phyloP scores from a whole-genome alignment of 106 monocot genomes.

The Acorus calamus region DNA sequence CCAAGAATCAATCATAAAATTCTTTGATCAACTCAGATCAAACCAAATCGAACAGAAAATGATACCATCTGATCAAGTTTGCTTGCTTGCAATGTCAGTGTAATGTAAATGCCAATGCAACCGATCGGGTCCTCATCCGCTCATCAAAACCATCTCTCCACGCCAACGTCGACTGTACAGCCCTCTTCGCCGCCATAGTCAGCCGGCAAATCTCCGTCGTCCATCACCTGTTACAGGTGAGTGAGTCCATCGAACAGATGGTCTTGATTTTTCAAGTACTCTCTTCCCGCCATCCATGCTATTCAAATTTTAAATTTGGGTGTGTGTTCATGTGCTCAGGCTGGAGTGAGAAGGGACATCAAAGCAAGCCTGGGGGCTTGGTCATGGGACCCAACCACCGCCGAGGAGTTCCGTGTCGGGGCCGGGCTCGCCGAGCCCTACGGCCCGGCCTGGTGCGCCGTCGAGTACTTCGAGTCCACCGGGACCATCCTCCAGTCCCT shows the following conservation, averaged over 20 bases:
- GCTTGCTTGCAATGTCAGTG: conserved; percentile 19
- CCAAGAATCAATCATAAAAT: too few relatives aligned
- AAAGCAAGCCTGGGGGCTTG: conserved; percentile 66
- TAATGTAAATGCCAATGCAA: conserved; percentile 55
- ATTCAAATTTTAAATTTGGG: neutral
- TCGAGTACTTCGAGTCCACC: conserved; percentile 72
- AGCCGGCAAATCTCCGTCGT: conserved; percentile 54
- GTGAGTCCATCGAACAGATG: too few relatives aligned
- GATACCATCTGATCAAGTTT: too few relatives aligned
- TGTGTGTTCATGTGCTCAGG: conserved; percentile 11
- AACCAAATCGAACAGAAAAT: too few relatives aligned
- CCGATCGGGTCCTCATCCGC: conserved; percentile 51
- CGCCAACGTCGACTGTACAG: conserved; percentile 59
- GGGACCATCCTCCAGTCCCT: conserved; percentile 58
- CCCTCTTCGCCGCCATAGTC: conserved; percentile 67
- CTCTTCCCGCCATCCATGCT: too few relatives aligned
- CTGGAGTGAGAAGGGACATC: conserved; percentile 35
- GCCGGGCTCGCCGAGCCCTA: conserved; percentile 84
- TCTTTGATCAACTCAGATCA: too few relatives aligned
- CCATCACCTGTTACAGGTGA: conserved; percentile 45
- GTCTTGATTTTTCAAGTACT: too few relatives aligned
- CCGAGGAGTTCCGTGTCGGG: conserved; percentile 79
- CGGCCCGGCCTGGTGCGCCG: conserved; percentile 58
- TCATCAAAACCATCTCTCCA: conserved; percentile 78
- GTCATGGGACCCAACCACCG: conserved; percentile 77